These are phyloP conservation scores for Amanita fuliginea DNA, from an alignment of 768 basidiomycete species.

Conservation along the genomic window DNA sequence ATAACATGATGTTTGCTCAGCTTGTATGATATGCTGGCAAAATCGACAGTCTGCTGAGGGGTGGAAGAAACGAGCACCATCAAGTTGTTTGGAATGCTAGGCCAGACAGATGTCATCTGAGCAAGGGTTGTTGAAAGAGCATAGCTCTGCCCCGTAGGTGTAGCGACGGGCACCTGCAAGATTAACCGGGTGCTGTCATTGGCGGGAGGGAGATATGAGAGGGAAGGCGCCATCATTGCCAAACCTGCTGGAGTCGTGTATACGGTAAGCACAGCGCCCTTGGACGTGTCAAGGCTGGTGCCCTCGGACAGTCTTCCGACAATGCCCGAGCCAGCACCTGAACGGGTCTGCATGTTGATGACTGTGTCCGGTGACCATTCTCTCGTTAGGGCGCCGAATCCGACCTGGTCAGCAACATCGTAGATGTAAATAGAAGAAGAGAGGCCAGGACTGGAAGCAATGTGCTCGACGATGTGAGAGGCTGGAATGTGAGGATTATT, in stretches of 20 bases:
- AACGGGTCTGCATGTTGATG: conserved; percentile 66
- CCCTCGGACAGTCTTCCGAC: conserved; percentile 74
- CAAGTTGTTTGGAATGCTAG: conserved; percentile 52
- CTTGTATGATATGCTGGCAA: conserved; percentile 67
- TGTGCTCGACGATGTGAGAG: conserved; percentile 56
- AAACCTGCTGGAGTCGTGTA: conserved; percentile 82
- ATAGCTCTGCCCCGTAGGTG: conserved; percentile 52
- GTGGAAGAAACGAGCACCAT: conserved; percentile 76
- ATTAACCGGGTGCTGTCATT: conserved; percentile 57
- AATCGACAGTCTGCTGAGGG: conserved; percentile 72
- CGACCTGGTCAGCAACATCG: conserved; percentile 76
- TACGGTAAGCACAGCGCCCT: conserved; percentile 55
- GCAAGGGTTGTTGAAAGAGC: conserved; percentile 71
- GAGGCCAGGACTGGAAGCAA: conserved; percentile 43
- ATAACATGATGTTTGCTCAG: conserved; percentile 59
- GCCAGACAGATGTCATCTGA: conserved; percentile 46
- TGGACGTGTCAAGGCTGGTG: conserved; percentile 55
- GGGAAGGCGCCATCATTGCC: conserved; percentile 70
- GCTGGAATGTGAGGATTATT: conserved; percentile 37
- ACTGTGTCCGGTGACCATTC: conserved; percentile 54
- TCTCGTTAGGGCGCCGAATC: conserved; percentile 66
- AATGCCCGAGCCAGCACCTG: conserved; percentile 74
- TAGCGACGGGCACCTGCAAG: conserved; percentile 73
- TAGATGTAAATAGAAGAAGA: conserved; percentile 72
- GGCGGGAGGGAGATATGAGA: conserved; percentile 60